phyloP scores from a whole-genome alignment of 306 rosid genomes.

The Trifolium pratense region DNA sequence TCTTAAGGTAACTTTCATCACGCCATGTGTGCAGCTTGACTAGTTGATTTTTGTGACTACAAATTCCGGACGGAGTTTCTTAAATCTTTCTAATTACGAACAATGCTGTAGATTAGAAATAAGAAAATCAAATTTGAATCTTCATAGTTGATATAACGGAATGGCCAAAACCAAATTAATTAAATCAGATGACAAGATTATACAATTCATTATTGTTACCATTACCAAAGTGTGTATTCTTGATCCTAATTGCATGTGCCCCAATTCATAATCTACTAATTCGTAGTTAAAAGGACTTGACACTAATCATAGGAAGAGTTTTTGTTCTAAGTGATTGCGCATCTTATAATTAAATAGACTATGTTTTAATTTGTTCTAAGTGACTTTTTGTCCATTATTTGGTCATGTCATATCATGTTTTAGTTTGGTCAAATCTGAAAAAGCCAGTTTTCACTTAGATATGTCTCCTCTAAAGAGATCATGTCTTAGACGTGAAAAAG shows the following conservation, averaged over 20 bases:
- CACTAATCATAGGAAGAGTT: neutral
- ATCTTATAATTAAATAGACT: neutral
- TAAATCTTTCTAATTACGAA: constrained; percentile 4
- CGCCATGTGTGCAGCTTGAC: neutral
- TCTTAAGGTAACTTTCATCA: constrained; percentile 61
- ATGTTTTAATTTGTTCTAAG: neutral
- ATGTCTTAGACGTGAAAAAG: neutral
- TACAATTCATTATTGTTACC: too few species aligned
- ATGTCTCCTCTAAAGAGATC: neutral
- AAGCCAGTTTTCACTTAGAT: neutral
- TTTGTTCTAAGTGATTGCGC: too few species aligned
- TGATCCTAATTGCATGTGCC: neutral
- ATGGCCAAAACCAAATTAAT: neutral
- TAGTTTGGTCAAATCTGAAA: neutral
- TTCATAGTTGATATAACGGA: neutral
- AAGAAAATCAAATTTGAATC: constrained; percentile 19
- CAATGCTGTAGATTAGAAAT: neutral
- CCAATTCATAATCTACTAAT: neutral
- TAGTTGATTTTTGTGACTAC: neutral
- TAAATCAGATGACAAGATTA: neutral
- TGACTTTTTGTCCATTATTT: neutral
- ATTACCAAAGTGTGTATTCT: too few species aligned
- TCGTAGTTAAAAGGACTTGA: neutral
- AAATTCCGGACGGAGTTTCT: neutral
- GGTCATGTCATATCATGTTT: neutral